Percentiles rank a stretch among this genome's conserved stretches.
phyloP scores from a whole-genome alignment of 2,329 filamentous ascomycete species.

The Pestalotiopsis sp. region DNA sequence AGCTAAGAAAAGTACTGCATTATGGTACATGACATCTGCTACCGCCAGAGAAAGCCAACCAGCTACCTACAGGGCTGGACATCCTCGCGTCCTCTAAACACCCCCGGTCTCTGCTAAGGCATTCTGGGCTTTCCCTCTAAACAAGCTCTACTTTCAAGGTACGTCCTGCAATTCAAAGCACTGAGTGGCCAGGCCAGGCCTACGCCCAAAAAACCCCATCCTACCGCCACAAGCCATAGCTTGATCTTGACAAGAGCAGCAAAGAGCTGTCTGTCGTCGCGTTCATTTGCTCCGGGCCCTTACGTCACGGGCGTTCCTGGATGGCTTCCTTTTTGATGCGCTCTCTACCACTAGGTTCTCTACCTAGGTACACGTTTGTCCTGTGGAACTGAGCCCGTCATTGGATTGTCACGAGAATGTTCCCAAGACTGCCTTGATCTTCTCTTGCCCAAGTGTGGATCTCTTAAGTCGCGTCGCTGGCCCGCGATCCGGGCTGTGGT shows the following conservation, averaged over 20 bases:
- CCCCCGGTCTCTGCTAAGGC: background rate
- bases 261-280: background rate
- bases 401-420: background rate
- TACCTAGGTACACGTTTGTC: background rate
- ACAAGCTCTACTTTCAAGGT: background rate
- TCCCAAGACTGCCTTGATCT: background rate
- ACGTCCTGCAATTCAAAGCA: background rate
- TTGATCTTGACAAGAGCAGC: background rate
- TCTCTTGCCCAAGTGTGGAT: slow-evolving; percentile 3
- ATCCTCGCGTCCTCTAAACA: background rate
- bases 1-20: background rate
- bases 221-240: background rate
- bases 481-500: background rate
- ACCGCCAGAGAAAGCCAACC: background rate
- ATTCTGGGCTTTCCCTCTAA: background rate
- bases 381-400: slow-evolving; percentile 2
- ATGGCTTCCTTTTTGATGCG: background rate
- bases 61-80: background rate
- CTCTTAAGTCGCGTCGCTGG: background rate
- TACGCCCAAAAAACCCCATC: background rate
- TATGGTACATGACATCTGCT: background rate
- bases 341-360: background rate
- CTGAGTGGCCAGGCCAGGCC: background rate
- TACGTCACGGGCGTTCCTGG: slow-evolving; percentile 5
- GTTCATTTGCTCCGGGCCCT: background rate